These are phyloP conservation scores for Tylopilus felleus DNA, from an alignment of 768 basidiomycete genomes.

Conservation along the genomic window DNA sequence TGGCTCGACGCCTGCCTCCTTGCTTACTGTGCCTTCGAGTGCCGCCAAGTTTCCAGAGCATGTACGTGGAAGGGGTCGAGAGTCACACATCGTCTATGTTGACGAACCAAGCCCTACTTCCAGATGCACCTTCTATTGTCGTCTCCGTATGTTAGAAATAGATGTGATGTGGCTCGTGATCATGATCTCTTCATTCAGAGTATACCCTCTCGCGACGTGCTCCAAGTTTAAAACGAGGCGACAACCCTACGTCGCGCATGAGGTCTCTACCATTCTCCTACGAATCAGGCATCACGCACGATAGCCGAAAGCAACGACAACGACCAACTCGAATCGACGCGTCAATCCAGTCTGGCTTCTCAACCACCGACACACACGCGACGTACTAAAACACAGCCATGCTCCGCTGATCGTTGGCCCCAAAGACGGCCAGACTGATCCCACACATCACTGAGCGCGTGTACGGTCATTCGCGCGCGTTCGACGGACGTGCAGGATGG, in stretches of 20 bases:
- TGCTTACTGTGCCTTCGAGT: too few relatives aligned
- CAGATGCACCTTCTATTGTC: not conserved
- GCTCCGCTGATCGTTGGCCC: not conserved
- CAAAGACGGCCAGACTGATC: not conserved
- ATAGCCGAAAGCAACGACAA: slow-evolving; percentile 10
- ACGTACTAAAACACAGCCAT: slow-evolving; percentile 3
- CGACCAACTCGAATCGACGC: slow-evolving; percentile 9
- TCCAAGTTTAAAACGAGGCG: slow-evolving; percentile 25
- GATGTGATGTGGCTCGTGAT: slow-evolving; percentile 10
- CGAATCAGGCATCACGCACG: slow-evolving; percentile 9
- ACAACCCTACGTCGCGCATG: slow-evolving; percentile 15
- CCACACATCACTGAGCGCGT: slow-evolving; percentile 3
- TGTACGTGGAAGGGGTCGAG: not conserved
- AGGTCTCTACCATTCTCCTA: not conserved
- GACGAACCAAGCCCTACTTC: not conserved
- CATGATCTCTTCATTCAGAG: slow-evolving; percentile 1
- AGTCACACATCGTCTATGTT: too few relatives aligned
- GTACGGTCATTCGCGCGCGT: not conserved
- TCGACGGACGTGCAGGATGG: not conserved
- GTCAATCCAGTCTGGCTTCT: not conserved
- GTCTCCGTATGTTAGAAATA: not conserved
- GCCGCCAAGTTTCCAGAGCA: too few relatives aligned
- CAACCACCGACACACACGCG: not conserved
- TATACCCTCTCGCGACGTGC: slow-evolving; percentile 6
- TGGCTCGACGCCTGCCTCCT: too few relatives aligned